Conservation (phyloP, 2,329 filamentous ascomycete species). For the Dactylonectria macrodidyma region DNA sequence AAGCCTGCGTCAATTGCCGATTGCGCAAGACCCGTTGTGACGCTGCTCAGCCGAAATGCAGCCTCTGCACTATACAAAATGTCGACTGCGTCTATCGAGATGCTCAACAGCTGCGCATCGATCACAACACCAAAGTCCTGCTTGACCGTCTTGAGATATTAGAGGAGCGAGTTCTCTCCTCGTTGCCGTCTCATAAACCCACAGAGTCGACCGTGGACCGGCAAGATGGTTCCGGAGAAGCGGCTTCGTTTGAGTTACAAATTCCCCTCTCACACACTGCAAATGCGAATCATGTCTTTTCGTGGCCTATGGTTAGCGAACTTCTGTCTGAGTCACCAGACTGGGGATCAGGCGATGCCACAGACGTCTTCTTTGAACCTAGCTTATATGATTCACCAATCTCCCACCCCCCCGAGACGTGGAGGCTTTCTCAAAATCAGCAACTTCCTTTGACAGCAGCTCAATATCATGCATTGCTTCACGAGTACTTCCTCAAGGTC, state of each 20-base stretch:
- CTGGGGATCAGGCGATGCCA: constrained; percentile 18
- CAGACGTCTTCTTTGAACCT: constrained; percentile 30
- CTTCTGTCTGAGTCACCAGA: constrained; percentile 10
- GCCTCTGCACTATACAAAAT: constrained; percentile 46
- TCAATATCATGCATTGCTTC: background rate
- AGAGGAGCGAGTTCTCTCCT: constrained; percentile 43
- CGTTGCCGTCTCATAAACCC: constrained; percentile 16
- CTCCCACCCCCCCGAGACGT: constrained; percentile 8
- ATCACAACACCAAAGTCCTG: constrained; percentile 48
- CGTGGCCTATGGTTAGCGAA: constrained; percentile 22
- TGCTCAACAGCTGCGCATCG: constrained; percentile 47
- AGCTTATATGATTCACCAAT: background rate
- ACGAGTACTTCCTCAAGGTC: constrained; percentile 45
- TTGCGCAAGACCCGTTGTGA: constrained; percentile 51
- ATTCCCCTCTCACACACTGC: constrained; percentile 36
- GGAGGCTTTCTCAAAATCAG: constrained; percentile 21
- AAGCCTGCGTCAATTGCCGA: constrained; percentile 50
- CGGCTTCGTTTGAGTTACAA: constrained; percentile 9
- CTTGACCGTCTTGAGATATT: constrained; percentile 50
- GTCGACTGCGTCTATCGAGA: constrained; percentile 51
- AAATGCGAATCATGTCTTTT: constrained; percentile 37
- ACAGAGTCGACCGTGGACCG: accelerated
- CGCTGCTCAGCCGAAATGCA: constrained; percentile 48
- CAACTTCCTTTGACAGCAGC: background rate
- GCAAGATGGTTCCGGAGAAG: background rate